Evolutionary conservation across 139 green algal genomes (phyloP).

Genomic region (Zygnema cylindricum): DNA sequence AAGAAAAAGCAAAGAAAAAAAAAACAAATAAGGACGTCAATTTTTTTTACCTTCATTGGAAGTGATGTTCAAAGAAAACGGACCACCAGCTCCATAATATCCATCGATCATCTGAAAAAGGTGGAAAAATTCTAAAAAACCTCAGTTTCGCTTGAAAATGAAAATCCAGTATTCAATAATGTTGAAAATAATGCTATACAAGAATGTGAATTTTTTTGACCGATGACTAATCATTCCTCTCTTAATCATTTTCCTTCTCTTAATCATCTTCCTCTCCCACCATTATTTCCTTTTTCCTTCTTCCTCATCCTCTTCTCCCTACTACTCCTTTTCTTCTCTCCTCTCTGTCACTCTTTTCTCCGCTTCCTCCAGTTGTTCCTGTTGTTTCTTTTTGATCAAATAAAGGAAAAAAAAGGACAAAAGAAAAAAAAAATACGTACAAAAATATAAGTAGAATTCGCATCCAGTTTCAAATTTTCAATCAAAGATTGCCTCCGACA

Average conservation of each 20-base stretch:
- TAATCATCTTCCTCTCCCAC: not conserved
- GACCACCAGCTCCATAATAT: not conserved
- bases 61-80: conserved; percentile 37
- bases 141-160: not conserved
- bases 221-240: not conserved
- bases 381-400: no score
- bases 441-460: conserved; percentile 44
- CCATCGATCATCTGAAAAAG: conserved; percentile 37
- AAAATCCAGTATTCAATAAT: not conserved
- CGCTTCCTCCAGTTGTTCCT: no score
- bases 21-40: no score
- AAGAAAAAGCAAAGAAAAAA: no score
- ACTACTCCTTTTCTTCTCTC: no score
- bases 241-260: not conserved
- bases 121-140: not conserved
- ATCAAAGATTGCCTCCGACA: conserved; percentile 30
- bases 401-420: no score
- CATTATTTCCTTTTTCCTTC: not conserved
- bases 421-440: no score
- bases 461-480: conserved; percentile 2
- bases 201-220: not conserved
- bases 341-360: no score
- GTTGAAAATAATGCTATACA: not conserved
- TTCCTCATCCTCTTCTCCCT: no score
- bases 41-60: no score